A percentile compares a stretch with the other conserved stretches of the same genome.
Conservation (phyloP, 179 eudicot genomes). For the Nepenthes alata region DNA sequence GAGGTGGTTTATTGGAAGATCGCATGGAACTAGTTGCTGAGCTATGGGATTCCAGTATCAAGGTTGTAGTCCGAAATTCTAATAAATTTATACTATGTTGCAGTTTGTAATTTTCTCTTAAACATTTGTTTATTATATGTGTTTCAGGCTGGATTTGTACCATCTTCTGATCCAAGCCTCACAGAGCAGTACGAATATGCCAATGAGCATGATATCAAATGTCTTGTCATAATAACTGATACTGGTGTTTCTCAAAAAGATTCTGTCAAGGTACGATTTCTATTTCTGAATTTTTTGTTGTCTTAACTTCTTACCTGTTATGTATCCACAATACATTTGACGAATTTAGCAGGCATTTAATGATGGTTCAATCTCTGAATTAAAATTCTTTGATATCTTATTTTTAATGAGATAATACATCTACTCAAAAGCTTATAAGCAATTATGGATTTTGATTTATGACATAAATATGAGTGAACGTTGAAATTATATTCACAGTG, state of each 20-base stretch:
- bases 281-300: not conserved
- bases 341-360: not conserved
- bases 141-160: constrained; percentile 79
- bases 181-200: constrained; percentile 97
- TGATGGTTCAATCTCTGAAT: not conserved
- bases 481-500: too few species aligned
- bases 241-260: constrained; percentile 59
- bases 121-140: not conserved
- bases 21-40: constrained; percentile 90
- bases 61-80: constrained; percentile 28
- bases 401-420: too few species aligned
- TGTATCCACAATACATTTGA: not conserved
- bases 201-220: constrained; percentile 82
- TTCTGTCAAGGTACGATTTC: constrained; percentile 56
- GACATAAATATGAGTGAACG: too few species aligned
- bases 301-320: not conserved
- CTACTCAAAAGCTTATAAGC: too few species aligned
- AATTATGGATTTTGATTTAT: too few species aligned
- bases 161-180: constrained; percentile 80
- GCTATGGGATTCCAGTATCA: constrained; percentile 77
- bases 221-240: constrained; percentile 77
- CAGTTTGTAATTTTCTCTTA: not conserved
- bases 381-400: not conserved
- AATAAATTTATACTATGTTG: not conserved
- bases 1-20: constrained; percentile 78